Evolutionary conservation across 176 grass and related monocot genomes (phyloP).

Genomic region (Cenchrus fungigraminus): DNA sequence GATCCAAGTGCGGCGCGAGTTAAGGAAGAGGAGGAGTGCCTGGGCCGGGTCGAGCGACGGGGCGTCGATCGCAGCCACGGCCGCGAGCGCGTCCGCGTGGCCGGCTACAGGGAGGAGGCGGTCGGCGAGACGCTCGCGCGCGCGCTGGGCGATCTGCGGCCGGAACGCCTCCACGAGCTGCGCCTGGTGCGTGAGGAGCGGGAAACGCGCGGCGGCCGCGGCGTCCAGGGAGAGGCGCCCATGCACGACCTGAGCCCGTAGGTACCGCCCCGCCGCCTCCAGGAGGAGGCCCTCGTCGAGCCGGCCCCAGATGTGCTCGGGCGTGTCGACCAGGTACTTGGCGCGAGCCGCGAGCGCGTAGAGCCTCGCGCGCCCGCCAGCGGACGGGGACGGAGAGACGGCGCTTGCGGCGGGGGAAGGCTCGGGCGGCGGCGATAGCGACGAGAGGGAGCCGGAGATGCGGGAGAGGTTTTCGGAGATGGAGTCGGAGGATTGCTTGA

Average conservation of each 20-base stretch:
- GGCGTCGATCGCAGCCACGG: conserved; percentile 68
- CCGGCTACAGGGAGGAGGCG: conserved; percentile 61
- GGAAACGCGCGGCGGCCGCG: conserved; percentile 65
- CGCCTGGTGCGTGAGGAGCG: conserved; percentile 85
- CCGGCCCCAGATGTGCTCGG: conserved; percentile 99
- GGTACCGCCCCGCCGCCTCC: conserved; percentile 86
- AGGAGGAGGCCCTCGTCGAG: conserved; percentile 90
- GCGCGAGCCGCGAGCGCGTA: conserved; percentile 73
- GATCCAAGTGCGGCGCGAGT: conserved; percentile 85
- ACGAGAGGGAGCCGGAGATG: conserved; percentile 70
- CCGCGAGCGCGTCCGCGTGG: conserved; percentile 86
- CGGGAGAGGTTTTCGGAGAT: conserved; percentile 70
- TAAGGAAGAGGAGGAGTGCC: conserved; percentile 68
- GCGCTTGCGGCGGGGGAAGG: conserved; percentile 43
- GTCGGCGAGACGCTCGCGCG: conserved; percentile 79
- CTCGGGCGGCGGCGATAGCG: conserved; percentile 64
- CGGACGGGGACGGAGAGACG: conserved; percentile 35
- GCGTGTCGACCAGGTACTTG: conserved; percentile 97
- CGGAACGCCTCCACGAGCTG: conserved; percentile 89
- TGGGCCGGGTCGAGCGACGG: conserved; percentile 61
- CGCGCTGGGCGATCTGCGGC: conserved; percentile 80
- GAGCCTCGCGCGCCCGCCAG: conserved; percentile 53
- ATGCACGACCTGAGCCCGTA: conserved; percentile 75
- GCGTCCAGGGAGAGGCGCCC: conserved; percentile 60
- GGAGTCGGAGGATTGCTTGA: conserved; percentile 81